Evolutionary conservation across 768 basidiomycete species (phyloP).

Genomic region (Wakefieldia striispora): DNA sequence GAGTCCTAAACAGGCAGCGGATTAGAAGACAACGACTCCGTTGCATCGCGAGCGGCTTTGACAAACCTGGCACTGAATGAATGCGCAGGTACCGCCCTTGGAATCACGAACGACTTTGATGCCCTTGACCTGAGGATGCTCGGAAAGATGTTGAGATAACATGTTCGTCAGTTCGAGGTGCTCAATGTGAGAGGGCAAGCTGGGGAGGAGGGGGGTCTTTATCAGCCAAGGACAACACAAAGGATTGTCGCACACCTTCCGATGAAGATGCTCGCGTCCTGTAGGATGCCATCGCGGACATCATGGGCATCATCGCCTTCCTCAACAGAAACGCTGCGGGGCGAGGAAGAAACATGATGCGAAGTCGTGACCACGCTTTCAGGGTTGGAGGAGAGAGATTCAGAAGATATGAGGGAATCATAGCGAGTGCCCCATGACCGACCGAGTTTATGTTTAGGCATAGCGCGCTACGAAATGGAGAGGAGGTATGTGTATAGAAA

Average conservation of each 20-base stretch:
- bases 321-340: slow-evolving; percentile 12
- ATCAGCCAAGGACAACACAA: slow-evolving; percentile 5
- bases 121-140: slow-evolving; percentile 60
- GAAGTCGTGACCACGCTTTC: slow-evolving; percentile 13
- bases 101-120: slow-evolving; percentile 73
- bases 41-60: background rate
- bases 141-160: slow-evolving; percentile 65
- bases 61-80: slow-evolving; percentile 79
- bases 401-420: slow-evolving; percentile 56
- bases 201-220: slow-evolving; percentile 25
- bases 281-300: slow-evolving; percentile 48
- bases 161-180: slow-evolving; percentile 57
- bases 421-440: slow-evolving; percentile 74
- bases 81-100: slow-evolving; percentile 79
- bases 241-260: slow-evolving; percentile 56
- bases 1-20: slow-evolving; percentile 44
- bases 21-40: background rate
- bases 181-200: slow-evolving; percentile 69
- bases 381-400: slow-evolving; percentile 41
- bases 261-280: slow-evolving; percentile 81
- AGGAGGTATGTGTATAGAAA: slow-evolving; percentile 17
- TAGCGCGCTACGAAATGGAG: slow-evolving; percentile 28
- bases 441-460: slow-evolving; percentile 45
- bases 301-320: slow-evolving; percentile 36
- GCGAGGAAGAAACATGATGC: slow-evolving; percentile 14